A percentile compares a stretch with the other conserved stretches of the same genome.
Conservation (phyloP, 768 basidiomycete species). For the Tubosaeta sp. region DNA sequence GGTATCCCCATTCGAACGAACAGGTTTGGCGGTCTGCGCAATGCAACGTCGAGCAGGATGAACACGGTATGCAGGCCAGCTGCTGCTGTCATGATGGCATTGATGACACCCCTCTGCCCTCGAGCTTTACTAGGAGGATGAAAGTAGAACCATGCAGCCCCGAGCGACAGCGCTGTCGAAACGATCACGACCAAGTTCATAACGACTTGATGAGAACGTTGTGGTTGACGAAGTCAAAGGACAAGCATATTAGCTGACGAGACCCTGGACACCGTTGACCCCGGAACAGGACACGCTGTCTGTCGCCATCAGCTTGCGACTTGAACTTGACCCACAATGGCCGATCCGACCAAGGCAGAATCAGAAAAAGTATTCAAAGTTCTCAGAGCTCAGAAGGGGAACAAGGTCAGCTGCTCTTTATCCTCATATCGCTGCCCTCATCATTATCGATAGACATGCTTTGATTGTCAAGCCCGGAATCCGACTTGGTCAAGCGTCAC, state of each 20-base stretch:
- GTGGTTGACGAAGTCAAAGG: background rate
- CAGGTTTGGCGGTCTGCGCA: conserved; percentile 53
- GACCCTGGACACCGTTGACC: conserved; percentile 21
- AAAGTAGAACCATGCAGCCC: conserved; percentile 16
- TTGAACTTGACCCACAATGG: conserved; percentile 38
- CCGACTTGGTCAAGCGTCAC: conserved; percentile 98
- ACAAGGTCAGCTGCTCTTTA: conserved; percentile 53
- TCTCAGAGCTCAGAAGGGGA: conserved; percentile 79
- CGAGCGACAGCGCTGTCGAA: conserved; percentile 17
- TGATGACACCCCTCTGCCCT: background rate
- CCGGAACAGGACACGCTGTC: conserved; percentile 15
- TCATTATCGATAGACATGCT: conserved; percentile 61
- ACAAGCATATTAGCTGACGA: background rate
- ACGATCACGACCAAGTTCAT: background rate
- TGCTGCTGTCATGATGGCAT: conserved; percentile 7
- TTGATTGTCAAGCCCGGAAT: conserved; percentile 93
- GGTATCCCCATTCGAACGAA: conserved; percentile 55
- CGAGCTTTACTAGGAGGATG: conserved; percentile 4
- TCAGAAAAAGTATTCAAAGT: conserved; percentile 83
- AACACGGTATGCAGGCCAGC: conserved; percentile 15
- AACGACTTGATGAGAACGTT: no score
- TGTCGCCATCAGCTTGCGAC: conserved; percentile 6
- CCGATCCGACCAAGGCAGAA: conserved; percentile 80
- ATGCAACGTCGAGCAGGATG: conserved; percentile 12
- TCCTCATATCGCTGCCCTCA: conserved; percentile 1